Evolutionary conservation across 2,329 filamentous ascomycete genomes (phyloP), one percentile per base, ranked within the genome.

Genomic region (Pleomassaria siparia): DNA sequence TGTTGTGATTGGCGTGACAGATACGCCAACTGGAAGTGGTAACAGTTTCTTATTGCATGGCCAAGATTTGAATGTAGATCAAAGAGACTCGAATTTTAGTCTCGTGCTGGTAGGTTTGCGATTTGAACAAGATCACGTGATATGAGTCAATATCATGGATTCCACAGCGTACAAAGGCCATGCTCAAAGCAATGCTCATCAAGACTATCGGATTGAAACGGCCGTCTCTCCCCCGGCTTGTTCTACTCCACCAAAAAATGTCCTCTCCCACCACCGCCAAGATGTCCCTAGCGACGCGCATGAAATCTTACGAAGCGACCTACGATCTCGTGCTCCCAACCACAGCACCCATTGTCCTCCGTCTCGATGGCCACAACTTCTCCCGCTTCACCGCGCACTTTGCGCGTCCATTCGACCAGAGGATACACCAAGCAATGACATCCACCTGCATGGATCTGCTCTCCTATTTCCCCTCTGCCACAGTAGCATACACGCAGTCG

Each of bases 401-500:
- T 26, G 45, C 47, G 11, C 56, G 58, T 1, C 64, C 64, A 0
- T 68, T 68, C 33, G 63, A 68, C 33, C 48, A 61, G 33, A 62
- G 64, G 32, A 66, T 68, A 21, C 63, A 68, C 47, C 44, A 54
- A 40, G 63, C 64, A 16, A 67, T 67, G 63, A 48, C 58, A 26
- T 25, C 55, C 18, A 59, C 59, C 6, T 61, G 59, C 50, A 46
- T 49, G 30, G 59, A 63, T 33, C 46, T 68, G 2, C 56, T 68
- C 4, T 43, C 49, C 15, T 68, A 56, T 51, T 66, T 68, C 46
- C 49, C 57, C 0, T 47, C 52, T 18, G 64, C 63, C 2, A 67
- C 58, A 12, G 51, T 67, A 15, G 63, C 62, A 6, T 68, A 68
- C 46, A 67, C 63, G 32, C 64, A 68, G 36, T 66, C 63, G 15